A percentile compares a stretch with the other conserved stretches of the same genome.
Conservation (phyloP, 805 yeast genomes). For the Blastobotrys mokoenaii region DNA sequence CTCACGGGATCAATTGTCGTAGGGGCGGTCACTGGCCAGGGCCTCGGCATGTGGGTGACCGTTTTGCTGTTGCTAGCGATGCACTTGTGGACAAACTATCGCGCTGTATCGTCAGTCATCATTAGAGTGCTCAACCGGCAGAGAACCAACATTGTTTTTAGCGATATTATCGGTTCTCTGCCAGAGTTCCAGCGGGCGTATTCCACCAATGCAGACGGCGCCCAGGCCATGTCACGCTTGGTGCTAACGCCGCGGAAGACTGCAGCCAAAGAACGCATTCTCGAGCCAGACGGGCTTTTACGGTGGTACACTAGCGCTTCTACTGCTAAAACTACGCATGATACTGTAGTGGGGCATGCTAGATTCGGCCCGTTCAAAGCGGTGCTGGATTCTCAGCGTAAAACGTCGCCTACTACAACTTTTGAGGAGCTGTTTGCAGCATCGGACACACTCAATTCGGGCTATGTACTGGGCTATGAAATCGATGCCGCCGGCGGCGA, state of each 20-base stretch:
- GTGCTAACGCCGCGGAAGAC: constrained; percentile 21
- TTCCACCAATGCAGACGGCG: constrained; percentile 8
- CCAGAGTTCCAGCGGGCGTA: constrained; percentile 14
- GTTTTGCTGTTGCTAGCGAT: constrained; percentile 20
- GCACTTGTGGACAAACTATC: constrained; percentile 29
- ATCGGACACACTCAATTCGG: constrained; percentile 8
- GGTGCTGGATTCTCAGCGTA: constrained; percentile 7
- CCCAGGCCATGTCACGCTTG: constrained; percentile 13
- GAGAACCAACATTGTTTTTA: constrained; percentile 26
- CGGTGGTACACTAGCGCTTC: constrained; percentile 18
- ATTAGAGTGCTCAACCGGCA: constrained; percentile 27
- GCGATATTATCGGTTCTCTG: constrained; percentile 17
- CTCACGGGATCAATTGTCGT: constrained; percentile 28
- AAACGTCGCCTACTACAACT: constrained; percentile 9
- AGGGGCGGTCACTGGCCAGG: constrained; percentile 20
- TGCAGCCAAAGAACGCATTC: constrained; percentile 20
- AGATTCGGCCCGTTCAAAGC: constrained; percentile 17
- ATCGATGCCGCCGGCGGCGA: constrained; percentile 13
- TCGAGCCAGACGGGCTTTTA: constrained; percentile 25
- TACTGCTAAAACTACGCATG: constrained; percentile 4
- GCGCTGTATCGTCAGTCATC: constrained; percentile 27
- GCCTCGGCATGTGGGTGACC: constrained; percentile 22
- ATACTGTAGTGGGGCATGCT: constrained; percentile 22
- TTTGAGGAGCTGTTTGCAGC: constrained; percentile 10
- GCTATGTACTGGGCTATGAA: constrained; percentile 16